Evolutionary conservation across 345 rosid species (phyloP).

Genomic region (Triadica sebifera): DNA sequence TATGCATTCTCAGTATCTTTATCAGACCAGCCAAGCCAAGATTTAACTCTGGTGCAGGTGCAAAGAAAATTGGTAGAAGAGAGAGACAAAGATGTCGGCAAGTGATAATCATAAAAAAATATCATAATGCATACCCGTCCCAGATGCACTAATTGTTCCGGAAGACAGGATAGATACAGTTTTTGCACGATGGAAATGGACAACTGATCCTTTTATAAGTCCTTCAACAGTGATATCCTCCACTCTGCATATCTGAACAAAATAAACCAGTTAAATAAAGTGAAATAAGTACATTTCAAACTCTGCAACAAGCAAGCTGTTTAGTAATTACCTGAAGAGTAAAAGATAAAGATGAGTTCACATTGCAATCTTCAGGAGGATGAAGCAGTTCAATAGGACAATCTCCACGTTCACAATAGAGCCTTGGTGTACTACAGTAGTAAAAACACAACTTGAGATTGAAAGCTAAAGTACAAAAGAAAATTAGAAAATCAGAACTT

Average conservation of each 20-base stretch:
- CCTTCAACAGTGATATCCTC: conserved; percentile 91
- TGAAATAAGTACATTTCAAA: conserved; percentile 20
- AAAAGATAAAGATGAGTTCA: conserved; percentile 89
- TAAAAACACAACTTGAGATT: conserved; percentile 18
- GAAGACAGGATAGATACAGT: conserved; percentile 66
- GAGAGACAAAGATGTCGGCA: not conserved
- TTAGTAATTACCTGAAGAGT: conserved; percentile 79
- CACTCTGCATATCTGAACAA: conserved; percentile 84
- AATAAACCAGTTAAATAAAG: conserved; percentile 29
- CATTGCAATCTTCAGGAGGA: conserved; percentile 99
- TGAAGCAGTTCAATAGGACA: conserved; percentile 83
- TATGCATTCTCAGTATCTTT: not conserved
- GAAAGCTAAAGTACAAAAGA: conserved; percentile 4
- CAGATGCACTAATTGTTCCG: conserved; percentile 76
- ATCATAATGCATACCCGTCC: conserved; percentile 59
- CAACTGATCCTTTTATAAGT: conserved; percentile 84
- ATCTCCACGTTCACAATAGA: conserved; percentile 69
- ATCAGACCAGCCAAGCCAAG: not conserved
- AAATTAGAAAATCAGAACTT: conserved; percentile 41
- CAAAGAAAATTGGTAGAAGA: not conserved
- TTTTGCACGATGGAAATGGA: conserved; percentile 94
- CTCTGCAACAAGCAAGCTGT: conserved; percentile 10
- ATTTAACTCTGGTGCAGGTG: not conserved
- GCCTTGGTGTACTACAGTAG: conserved; percentile 71
- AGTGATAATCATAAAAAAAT: not conserved